phyloP scores from a whole-genome alignment of 345 rosid genomes.

The Geranium brycei region DNA sequence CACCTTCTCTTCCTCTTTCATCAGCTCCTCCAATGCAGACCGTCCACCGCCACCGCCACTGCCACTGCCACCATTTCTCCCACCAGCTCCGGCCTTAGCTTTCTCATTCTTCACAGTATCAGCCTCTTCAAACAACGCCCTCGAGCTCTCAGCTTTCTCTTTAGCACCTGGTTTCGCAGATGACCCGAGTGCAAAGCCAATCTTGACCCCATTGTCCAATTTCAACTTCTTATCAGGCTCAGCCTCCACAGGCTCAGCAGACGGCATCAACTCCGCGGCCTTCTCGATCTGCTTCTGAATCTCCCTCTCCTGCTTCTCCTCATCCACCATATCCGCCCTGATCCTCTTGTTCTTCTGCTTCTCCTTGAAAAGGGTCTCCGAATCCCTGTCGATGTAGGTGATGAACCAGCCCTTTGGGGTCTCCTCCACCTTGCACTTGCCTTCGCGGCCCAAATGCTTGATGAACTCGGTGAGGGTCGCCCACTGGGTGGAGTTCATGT shows the following conservation, averaged over 20 bases:
- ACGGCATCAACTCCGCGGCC: constrained; percentile 29
- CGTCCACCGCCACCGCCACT: constrained; percentile 12
- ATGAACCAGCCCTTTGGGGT: constrained; percentile 98
- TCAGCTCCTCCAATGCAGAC: constrained; percentile 75
- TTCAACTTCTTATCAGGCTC: constrained; percentile 25
- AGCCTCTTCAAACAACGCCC: constrained; percentile 46
- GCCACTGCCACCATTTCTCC: constrained; percentile 22
- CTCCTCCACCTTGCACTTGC: constrained; percentile 91
- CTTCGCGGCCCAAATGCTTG: constrained; percentile 62
- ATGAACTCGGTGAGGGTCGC: constrained; percentile 82
- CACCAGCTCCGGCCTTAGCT: background rate
- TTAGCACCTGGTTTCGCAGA: constrained; percentile 14
- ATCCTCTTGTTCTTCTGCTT: constrained; percentile 74
- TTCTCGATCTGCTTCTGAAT: constrained; percentile 71
- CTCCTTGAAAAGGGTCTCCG: constrained; percentile 74
- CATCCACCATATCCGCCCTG: constrained; percentile 64
- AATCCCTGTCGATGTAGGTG: constrained; percentile 75
- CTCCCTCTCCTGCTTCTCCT: constrained; percentile 86
- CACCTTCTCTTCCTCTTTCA: constrained; percentile 78
- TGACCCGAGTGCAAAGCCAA: constrained; percentile 63
- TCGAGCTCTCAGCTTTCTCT: constrained; percentile 41
- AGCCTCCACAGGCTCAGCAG: rapidly evolving
- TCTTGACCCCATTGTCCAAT: constrained; percentile 47
- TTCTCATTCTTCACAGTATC: constrained; percentile 29
- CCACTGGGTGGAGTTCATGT: constrained; percentile 92